Base-by-base conservation (phyloP, 2,329 filamentous ascomycete species). In the Kalmusia sp. region DNA sequence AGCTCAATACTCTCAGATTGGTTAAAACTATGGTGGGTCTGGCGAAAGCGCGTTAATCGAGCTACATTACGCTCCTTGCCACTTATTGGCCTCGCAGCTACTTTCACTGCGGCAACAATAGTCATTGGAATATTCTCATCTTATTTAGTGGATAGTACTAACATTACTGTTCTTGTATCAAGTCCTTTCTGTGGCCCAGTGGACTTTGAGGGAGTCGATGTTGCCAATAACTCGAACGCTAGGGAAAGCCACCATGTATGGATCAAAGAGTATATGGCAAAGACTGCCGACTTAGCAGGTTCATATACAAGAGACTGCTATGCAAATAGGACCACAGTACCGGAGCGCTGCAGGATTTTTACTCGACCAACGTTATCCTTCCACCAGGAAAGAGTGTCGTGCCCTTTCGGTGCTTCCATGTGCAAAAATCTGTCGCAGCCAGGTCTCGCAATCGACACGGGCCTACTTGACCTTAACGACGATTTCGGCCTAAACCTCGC, bases 381-480 rank as follows among this genome's bases (percentile, higher is more conserved):
- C 22, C 31, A 3, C 4, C 15, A 19, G 8, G 33, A 48, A 34
- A 15, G 40, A 4, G 38, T 48, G 2, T 35, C 44, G 12, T 64
- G 62, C 44, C 59, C 59, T 11, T 56, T 62, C 11, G 51, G 46
- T 9, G 3, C 28, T 8, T 28, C 15, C 2, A 51, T 54, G 11
- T 59, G 57, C 30, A 27, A 21, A 6, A 19, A 47, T 40, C 35
- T 43, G 3, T 19, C 31, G 19, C 28, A 25, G 21, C 49, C 39
- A 38, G 56, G 40, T 3, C 14, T 58, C 6, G 15, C 11, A 5
- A 11, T 58, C 7, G 59, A 62, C 27, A 56, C 61, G 11, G 55
- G 54, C 6, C 41, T 62, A 5, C 25, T 59, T 2, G 45, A 61
- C 19, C 24, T 62, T 0, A 56, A 57, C 6, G 22, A 51, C 12